Evolutionary conservation across 805 yeast species (phyloP).

Genomic region (Wickerhamiella shivajii): DNA sequence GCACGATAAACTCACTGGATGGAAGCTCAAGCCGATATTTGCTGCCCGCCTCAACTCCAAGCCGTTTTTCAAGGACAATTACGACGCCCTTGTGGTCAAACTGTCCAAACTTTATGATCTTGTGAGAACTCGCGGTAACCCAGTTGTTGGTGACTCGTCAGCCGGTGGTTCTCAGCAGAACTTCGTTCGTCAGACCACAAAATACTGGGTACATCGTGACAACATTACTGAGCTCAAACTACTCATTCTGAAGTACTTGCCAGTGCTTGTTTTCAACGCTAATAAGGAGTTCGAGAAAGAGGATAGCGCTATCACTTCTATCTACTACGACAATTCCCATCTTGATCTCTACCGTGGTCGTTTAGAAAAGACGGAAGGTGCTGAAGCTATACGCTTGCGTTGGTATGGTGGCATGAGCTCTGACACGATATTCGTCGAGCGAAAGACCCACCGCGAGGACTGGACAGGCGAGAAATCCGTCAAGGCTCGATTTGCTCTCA

Average conservation of each 20-base stretch:
- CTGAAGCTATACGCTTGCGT: conserved; percentile 93
- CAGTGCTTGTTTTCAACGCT: conserved; percentile 91
- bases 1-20: conserved; percentile 80
- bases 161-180: conserved; percentile 99
- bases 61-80: conserved; percentile 91
- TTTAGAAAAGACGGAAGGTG: conserved; percentile 93
- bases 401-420: conserved; percentile 98
- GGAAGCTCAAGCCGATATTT: conserved; percentile 77
- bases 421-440: conserved; percentile 85
- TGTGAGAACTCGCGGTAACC: conserved; percentile 92
- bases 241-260: conserved; percentile 83
- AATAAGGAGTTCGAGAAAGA: conserved; percentile 90
- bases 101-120: conserved; percentile 79
- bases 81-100: conserved; percentile 77
- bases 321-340: conserved; percentile 80
- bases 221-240: conserved; percentile 92
- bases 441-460: conserved; percentile 97
- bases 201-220: conserved; percentile 99
- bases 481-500: conserved; percentile 86
- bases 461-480: conserved; percentile 99
- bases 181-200: conserved; percentile 95
- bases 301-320: conserved; percentile 93
- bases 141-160: conserved; percentile 83
- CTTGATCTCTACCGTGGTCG: conserved; percentile 91
- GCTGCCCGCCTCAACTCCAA: conserved; percentile 85